Conservation (phyloP, 1,139 yeast genomes). For the Debaryomyces psychrophilus region DNA sequence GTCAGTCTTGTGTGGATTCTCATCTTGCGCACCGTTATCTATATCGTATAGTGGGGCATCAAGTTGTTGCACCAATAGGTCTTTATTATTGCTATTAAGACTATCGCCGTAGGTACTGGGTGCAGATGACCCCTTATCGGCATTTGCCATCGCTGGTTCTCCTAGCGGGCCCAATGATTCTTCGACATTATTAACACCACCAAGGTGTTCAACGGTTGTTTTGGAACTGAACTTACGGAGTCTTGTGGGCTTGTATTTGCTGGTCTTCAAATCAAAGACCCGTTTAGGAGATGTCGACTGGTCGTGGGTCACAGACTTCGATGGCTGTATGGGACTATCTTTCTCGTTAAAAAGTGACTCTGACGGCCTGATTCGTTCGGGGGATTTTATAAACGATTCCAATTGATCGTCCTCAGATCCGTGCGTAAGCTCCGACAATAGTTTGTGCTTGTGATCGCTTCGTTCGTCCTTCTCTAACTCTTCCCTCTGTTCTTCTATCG, state of each 20-base stretch:
- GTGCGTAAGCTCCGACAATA: slow-evolving; percentile 40
- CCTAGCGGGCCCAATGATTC: slow-evolving; percentile 51
- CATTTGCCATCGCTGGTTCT: slow-evolving; percentile 15
- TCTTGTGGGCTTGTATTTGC: slow-evolving; percentile 47
- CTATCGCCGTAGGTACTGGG: slow-evolving; percentile 24
- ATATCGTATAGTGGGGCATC: slow-evolving; percentile 54
- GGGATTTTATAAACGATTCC: slow-evolving; percentile 28
- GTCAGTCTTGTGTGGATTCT: slow-evolving; percentile 14
- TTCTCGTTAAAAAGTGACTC: slow-evolving; percentile 41
- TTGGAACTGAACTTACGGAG: slow-evolving; percentile 40
- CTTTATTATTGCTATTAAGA: slow-evolving; percentile 1
- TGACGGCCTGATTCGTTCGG: slow-evolving; percentile 21
- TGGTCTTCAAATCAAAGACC: slow-evolving; percentile 16
- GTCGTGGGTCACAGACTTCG: slow-evolving; percentile 36
- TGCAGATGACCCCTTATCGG: slow-evolving; percentile 17
- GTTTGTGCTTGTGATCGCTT: slow-evolving; percentile 37
- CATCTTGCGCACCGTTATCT: slow-evolving; percentile 23
- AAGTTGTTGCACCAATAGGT: slow-evolving; percentile 6
- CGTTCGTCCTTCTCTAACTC: slow-evolving; percentile 40
- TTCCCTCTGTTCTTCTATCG: slow-evolving; percentile 36
- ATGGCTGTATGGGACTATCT: slow-evolving; percentile 39
- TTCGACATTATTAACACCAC: slow-evolving; percentile 13
- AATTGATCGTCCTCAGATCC: slow-evolving; percentile 31
- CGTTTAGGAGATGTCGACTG: slow-evolving; percentile 16
- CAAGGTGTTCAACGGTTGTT: slow-evolving; percentile 36